Evolutionary conservation across 805 yeast species (phyloP), one percentile per base, ranked within the genome.

Genomic region (Candida endomychidarum): DNA sequence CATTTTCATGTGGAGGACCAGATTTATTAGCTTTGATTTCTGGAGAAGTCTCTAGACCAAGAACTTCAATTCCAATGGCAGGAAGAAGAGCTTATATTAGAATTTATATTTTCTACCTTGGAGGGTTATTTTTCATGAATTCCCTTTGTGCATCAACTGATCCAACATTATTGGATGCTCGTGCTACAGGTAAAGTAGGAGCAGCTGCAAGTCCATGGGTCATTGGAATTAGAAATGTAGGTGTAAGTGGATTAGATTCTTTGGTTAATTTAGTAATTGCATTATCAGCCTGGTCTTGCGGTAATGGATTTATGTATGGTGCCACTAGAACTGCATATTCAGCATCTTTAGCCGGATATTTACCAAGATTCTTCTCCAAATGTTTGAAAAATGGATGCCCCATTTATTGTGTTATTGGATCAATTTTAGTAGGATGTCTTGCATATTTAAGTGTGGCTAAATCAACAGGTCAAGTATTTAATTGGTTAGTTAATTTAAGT

Each of bases 41-140:
- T 29, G 63, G 67, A 25, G 82, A 80, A 49, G 62, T 65, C 30
- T 50, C 67, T n/a, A 50, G 52, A 27, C 88, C 70, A 15, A 49
- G 70, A 42, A 63, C 52, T 32, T 54, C 48, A 33, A 58, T 65
- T 22, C 60, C 65, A 2, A 42, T 58, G 46, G 69, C 67, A 6
- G 65, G 65, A 21, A 55, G 49, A 41, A 58, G 67, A 51, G 51
- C 67, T 2, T 64, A 62, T 44, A 50, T 63, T 29, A 37, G 71
- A 22, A 58, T 65, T 37, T 60, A 57, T 45, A 42, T 63, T 35
- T 65, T 65, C 46, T 63, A 63, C 50, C 49, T 63, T 40, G 67
- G 69, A 3, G 71, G 71, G 20, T 53, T 62, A 25, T 65, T 65
- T 45, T 60, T 63, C 52, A 60, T 65, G 64, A 58, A 60, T 49